These are phyloP conservation scores for Talaromyces sp. DNA, from an alignment of 2,329 filamentous ascomycete genomes.

Conservation along the genomic window DNA sequence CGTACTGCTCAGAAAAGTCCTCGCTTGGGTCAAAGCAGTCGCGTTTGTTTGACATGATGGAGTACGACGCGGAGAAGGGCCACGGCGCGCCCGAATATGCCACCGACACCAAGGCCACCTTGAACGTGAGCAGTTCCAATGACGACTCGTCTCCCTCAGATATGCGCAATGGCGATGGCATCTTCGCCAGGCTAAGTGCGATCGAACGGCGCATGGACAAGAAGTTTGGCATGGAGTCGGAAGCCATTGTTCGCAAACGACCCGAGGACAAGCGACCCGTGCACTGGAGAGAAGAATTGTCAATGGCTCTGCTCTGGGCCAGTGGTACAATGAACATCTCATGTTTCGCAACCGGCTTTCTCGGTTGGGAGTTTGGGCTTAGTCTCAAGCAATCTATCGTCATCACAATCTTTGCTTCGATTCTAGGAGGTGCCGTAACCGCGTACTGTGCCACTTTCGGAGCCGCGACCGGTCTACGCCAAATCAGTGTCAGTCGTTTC, in stretches of 20 bases:
- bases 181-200: constrained; percentile 33
- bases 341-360: constrained; percentile 54
- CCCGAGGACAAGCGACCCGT: constrained; percentile 42
- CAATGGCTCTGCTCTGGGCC: constrained; percentile 56
- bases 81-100: constrained; percentile 3
- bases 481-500: constrained; percentile 53
- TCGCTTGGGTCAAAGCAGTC: neutral
- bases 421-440: constrained; percentile 47
- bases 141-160: constrained; percentile 1
- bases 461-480: constrained; percentile 51
- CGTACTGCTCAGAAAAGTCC: neutral
- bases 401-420: constrained; percentile 49
- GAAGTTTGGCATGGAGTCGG: constrained; percentile 51
- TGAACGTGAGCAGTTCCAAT: constrained; percentile 14
- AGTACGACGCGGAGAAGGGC: constrained; percentile 19
- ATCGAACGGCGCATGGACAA: constrained; percentile 48
- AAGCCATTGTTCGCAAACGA: constrained; percentile 48
- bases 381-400: constrained; percentile 46
- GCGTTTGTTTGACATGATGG: neutral
- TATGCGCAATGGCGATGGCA: neutral
- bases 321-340: constrained; percentile 53
- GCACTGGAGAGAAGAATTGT: constrained; percentile 43
- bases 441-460: constrained; percentile 54
- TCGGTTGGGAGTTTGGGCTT: constrained; percentile 52
- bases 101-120: neutral